Percentiles rank a stretch among this genome's conserved stretches.
phyloP scores from a whole-genome alignment of 116 monocot genomes.

The Zostera marina region DNA sequence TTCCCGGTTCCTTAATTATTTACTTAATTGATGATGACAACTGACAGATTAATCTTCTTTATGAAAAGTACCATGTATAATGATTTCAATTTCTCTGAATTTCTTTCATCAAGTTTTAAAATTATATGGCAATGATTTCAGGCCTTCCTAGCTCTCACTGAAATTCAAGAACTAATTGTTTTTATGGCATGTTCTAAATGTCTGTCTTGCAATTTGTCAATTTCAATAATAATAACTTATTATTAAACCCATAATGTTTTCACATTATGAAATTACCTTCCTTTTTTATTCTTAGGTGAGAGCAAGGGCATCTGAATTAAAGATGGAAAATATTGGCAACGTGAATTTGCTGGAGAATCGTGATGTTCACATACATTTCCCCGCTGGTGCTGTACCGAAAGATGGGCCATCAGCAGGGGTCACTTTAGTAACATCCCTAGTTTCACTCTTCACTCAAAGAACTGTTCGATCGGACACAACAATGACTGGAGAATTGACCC shows the following conservation, averaged over 20 bases:
- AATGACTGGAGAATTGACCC: conserved; percentile 99
- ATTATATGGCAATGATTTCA: too few relatives aligned
- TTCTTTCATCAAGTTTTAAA: too few relatives aligned
- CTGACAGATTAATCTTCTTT: too few relatives aligned
- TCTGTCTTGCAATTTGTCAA: too few relatives aligned
- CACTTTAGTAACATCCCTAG: conserved; percentile 82
- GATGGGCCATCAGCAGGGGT: conserved; percentile 99
- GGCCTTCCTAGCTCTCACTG: too few relatives aligned
- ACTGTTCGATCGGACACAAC: conserved; percentile 88
- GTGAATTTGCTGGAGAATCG: conserved; percentile 55
- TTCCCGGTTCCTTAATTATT: neutral
- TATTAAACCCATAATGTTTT: too few relatives aligned
- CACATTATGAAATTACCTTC: neutral
- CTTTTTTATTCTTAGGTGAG: conserved; percentile 43
- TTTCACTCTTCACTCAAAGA: conserved; percentile 76
- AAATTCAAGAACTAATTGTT: too few relatives aligned
- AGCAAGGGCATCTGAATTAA: conserved; percentile 69
- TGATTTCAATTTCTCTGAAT: too few relatives aligned
- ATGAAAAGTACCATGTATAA: too few relatives aligned
- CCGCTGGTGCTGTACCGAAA: conserved; percentile 95
- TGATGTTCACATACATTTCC: conserved; percentile 97
- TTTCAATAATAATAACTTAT: too few relatives aligned
- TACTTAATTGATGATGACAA: too few relatives aligned
- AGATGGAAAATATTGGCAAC: conserved; percentile 28
- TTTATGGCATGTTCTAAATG: too few relatives aligned